Percentiles rank a stretch among this genome's conserved stretches.
These are phyloP conservation scores for Sisymbrium altissimum DNA, from an alignment of 345 rosid genomes.

Conservation along the genomic window DNA sequence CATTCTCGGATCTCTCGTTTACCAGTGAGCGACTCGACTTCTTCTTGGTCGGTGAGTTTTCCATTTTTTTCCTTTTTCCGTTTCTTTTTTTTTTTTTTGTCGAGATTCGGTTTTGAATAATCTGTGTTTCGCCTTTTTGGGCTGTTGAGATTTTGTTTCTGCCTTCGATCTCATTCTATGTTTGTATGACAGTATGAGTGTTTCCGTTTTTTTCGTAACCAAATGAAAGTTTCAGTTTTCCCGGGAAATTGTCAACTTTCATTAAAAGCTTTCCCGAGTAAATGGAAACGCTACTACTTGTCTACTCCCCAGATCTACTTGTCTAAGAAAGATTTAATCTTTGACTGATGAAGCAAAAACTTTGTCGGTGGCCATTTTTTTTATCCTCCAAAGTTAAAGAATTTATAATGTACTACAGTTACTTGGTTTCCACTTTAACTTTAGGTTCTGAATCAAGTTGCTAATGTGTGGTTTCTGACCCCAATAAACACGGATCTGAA, in stretches of 20 bases:
- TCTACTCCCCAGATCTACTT: conserved; percentile 18
- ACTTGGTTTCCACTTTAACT: conserved; percentile 26
- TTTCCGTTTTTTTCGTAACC: background rate
- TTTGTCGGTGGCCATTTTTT: conserved; percentile 31
- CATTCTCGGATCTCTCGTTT: conserved; percentile 31
- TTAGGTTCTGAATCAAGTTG: conserved; percentile 4
- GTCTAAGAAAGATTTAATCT: background rate
- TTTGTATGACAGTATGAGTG: background rate
- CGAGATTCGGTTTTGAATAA: background rate
- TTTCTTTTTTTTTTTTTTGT: background rate
- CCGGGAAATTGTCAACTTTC: conserved; percentile 1
- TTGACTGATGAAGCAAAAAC: background rate
- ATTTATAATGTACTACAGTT: background rate
- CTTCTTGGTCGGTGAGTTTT: conserved; percentile 16
- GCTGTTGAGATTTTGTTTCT: background rate
- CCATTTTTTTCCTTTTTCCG: background rate
- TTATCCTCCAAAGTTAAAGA: background rate
- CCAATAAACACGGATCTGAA: conserved; percentile 28
- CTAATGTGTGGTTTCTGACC: conserved; percentile 17
- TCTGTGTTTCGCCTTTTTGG: background rate
- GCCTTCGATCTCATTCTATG: conserved; percentile 6
- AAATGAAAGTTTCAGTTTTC: conserved; percentile 11
- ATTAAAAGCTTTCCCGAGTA: conserved; percentile 5
- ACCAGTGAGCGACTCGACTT: background rate
- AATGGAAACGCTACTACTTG: background rate